Evolutionary conservation across 148 eudicot genomes (phyloP).

Genomic region (Camellia japonica): DNA sequence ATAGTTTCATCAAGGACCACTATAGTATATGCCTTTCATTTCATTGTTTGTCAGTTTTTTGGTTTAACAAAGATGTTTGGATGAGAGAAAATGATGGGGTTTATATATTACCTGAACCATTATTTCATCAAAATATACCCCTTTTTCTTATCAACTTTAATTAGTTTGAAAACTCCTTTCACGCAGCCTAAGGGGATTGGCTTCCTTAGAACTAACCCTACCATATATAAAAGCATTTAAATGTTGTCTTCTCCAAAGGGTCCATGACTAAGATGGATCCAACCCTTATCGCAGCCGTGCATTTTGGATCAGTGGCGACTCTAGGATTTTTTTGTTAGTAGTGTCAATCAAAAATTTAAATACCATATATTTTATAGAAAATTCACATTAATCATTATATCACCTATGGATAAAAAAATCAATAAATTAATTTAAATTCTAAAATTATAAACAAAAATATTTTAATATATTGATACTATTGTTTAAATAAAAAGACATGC

Average conservation of each 20-base stretch:
- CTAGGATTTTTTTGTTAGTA: too few species aligned
- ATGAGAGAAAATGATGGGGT: neutral
- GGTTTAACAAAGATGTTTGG: too few species aligned
- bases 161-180: neutral
- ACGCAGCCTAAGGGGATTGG: neutral
- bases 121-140: neutral
- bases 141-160: neutral
- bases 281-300: conserved; percentile 11
- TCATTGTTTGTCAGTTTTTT: neutral
- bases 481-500: too few species aligned
- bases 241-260: neutral
- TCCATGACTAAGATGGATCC: conserved; percentile 13
- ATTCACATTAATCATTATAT: too few species aligned
- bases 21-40: neutral
- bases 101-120: neutral
- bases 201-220: neutral
- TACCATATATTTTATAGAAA: too few species aligned
- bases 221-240: neutral
- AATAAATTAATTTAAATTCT: too few species aligned
- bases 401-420: too few species aligned
- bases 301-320: too few species aligned
- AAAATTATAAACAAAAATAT: too few species aligned
- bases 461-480: too few species aligned
- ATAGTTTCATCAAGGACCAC: neutral
- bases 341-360: too few species aligned